phyloP scores from a whole-genome alignment of 352 stramenopile genomes.

The Thalassiosira exigua region DNA sequence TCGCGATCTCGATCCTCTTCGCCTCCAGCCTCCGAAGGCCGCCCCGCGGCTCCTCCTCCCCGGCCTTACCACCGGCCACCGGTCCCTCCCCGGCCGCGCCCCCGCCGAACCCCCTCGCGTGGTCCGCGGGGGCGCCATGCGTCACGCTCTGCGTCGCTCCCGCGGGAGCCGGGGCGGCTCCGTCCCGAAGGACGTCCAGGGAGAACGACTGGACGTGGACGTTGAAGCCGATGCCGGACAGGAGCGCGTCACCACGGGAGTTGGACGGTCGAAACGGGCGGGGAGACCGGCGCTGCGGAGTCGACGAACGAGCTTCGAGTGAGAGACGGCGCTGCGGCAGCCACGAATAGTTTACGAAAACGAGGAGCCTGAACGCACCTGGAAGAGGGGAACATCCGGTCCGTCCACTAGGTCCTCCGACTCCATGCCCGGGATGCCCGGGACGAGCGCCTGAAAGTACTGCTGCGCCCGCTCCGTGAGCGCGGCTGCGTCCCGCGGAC shows the following conservation, averaged over 20 bases:
- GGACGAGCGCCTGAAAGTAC: constrained; percentile 62
- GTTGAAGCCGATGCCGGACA: constrained; percentile 83
- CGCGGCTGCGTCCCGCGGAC: constrained; percentile 51
- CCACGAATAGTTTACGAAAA: too few relatives aligned
- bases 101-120: constrained; percentile 77
- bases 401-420: constrained; percentile 31
- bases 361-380: too few relatives aligned
- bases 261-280: constrained; percentile 74
- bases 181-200: constrained; percentile 61
- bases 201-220: constrained; percentile 74
- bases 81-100: neutral
- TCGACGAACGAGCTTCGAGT: too few relatives aligned
- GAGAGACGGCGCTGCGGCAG: too few relatives aligned
- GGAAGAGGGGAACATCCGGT: constrained; percentile 50
- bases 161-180: constrained; percentile 18
- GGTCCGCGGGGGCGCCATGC: constrained; percentile 80
- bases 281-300: constrained; percentile 59
- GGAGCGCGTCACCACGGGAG: constrained; percentile 49
- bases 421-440: constrained; percentile 28
- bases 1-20: constrained; percentile 62
- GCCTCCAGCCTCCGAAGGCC: constrained; percentile 73
- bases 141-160: constrained; percentile 77
- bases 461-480: constrained; percentile 56
- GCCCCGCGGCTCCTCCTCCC: constrained; percentile 44
- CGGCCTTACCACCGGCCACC: constrained; percentile 1